Conservation (phyloP, 495 filamentous ascomycete species). For the Paragyromitra xinjiangensis region DNA sequence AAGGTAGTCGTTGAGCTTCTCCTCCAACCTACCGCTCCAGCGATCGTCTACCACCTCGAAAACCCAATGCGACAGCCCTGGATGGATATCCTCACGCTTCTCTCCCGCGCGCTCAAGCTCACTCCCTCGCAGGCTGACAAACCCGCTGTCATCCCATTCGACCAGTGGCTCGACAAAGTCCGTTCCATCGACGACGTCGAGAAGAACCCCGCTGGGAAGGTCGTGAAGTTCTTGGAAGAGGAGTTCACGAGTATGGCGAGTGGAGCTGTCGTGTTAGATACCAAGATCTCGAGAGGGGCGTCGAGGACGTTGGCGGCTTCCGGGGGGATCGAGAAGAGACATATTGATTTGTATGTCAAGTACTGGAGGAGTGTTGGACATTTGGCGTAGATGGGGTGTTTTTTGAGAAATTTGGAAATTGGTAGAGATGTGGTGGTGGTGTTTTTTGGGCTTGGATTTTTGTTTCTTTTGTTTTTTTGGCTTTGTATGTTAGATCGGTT, state of each 20-base stretch:
- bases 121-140: slow-evolving; percentile 12
- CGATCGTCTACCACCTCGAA: slow-evolving; percentile 59
- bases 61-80: slow-evolving; percentile 60
- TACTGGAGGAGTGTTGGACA: slow-evolving; percentile 52
- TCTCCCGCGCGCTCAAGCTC: slow-evolving; percentile 56
- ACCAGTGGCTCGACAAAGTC: slow-evolving; percentile 58
- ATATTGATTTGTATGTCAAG: slow-evolving; percentile 54
- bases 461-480: not conserved
- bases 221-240: slow-evolving; percentile 55
- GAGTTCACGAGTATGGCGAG: slow-evolving; percentile 55
- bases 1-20: slow-evolving; percentile 57
- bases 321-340: slow-evolving; percentile 42
- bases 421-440: not conserved
- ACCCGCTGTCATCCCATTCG: slow-evolving; percentile 52
- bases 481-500: slow-evolving; percentile 8
- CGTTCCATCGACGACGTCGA: slow-evolving; percentile 33
- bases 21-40: slow-evolving; percentile 35
- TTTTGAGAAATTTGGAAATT: not conserved
- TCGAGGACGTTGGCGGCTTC: slow-evolving; percentile 47
- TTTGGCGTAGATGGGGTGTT: slow-evolving; percentile 15
- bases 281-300: slow-evolving; percentile 41
- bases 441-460: not conserved
- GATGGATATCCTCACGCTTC: slow-evolving; percentile 53
- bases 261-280: slow-evolving; percentile 55
- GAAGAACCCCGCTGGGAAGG: slow-evolving; percentile 48